Evolutionary conservation across 2,329 filamentous ascomycete species (phyloP), one percentile per base, ranked within the genome.

Genomic region (Cladosporium sp.): DNA sequence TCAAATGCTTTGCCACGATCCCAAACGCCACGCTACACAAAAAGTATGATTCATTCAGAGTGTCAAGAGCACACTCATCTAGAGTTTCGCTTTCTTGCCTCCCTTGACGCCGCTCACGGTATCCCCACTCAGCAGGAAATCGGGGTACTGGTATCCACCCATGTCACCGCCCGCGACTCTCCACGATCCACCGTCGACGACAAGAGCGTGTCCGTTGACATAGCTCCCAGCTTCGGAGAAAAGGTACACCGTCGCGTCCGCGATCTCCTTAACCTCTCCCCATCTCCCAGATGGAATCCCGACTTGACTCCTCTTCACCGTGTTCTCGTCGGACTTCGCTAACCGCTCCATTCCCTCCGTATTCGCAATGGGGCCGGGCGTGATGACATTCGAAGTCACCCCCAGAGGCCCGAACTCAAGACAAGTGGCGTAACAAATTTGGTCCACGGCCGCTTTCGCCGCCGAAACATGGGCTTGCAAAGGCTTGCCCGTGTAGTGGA

Each of bases 401-500:
- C 93, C 93, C 38, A 81, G 79, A 0, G 93, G 93, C 0, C 92
- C 92, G 65, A 93, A 93, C 69, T 98, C 93, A 48, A 98, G 80
- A 1, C 89, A 83, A 0, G 94, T 81, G 4, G 82, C 85, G 48
- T 83, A 79, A 52, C 87, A 85, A 62, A 98, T 79, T 1, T 89
- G 84, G 69, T 98, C 92, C 9, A 98, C 83, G 13, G 85, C 88
- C 0, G 92, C 87, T 72, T 98, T 98, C 51, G 93, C 92, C 1
- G 90, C 90, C 2, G 84, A 78, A n/a, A 92, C 91, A 69, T 97
- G 92, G 2, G 86, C 80, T 68, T 97, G 93, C 58, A 95, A 75
- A 0, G 90, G 85, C 69, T 85, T 82, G 32, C 89, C 90, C 1
- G 86, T 85, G 72, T 92, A 96, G 72, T 97, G 92, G 61, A 97